phyloP scores from a whole-genome alignment of 2,329 filamentous ascomycete species.

The Pseudodiploospora longispora region DNA sequence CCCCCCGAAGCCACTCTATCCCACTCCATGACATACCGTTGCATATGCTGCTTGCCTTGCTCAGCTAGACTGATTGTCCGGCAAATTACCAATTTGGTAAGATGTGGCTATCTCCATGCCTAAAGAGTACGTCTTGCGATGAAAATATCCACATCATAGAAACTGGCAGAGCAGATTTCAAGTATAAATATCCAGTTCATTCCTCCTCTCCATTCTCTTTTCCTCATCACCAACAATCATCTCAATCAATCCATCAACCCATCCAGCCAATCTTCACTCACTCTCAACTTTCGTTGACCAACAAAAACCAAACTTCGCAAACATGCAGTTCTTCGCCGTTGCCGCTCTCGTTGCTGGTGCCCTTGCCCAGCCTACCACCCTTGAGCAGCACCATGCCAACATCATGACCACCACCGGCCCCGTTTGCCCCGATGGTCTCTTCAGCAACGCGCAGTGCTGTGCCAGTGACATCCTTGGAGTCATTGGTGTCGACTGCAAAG shows the following conservation, averaged over 20 bases:
- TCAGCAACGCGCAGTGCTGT: slow-evolving; percentile 35
- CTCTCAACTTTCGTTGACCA: neutral
- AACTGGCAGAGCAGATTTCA: neutral
- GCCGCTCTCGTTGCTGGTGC: slow-evolving; percentile 9
- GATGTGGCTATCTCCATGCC: too few species aligned
- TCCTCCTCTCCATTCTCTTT: neutral
- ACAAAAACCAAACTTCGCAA: neutral
- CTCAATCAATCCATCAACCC: neutral
- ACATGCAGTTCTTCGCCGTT: slow-evolving; percentile 11
- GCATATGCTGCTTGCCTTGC: too few species aligned
- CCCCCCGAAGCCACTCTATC: too few species aligned
- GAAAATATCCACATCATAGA: neutral
- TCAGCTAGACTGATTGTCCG: too few species aligned
- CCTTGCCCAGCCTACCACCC: slow-evolving; percentile 10
- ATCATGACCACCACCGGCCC: neutral
- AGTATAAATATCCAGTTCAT: slow-evolving; percentile 6
- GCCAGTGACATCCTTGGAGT: slow-evolving; percentile 39
- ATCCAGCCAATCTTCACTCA: neutral
- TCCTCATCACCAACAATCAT: slow-evolving; percentile 1
- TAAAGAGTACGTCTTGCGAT: neutral
- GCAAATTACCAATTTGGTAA: too few species aligned
- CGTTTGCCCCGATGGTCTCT: slow-evolving; percentile 14
- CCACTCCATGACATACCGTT: too few species aligned
- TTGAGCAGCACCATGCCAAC: neutral
- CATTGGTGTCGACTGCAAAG: slow-evolving; percentile 36